phyloP scores from a whole-genome alignment of 2,329 filamentous ascomycete genomes.

The Aureobasidium uvarum region DNA sequence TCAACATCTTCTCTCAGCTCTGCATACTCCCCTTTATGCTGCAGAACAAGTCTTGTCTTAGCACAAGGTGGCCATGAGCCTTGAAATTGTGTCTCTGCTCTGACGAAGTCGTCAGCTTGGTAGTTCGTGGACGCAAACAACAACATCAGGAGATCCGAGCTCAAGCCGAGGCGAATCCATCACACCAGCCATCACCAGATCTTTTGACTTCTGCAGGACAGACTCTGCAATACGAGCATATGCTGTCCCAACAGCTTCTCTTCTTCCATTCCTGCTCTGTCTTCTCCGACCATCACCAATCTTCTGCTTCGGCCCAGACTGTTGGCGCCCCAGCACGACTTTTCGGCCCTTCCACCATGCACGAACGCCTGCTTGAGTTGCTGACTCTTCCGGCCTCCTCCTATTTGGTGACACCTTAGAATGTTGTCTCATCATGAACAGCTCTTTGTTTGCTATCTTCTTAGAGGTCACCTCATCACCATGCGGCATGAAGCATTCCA shows the following conservation, averaged over 20 bases:
- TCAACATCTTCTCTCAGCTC: neutral
- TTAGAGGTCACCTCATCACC: constrained; percentile 1
- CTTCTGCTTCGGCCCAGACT: neutral
- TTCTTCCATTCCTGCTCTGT: neutral
- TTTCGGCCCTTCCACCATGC: neutral
- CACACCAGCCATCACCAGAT: constrained; percentile 21
- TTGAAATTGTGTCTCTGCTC: neutral
- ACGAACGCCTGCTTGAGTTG: neutral
- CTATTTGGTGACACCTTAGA: neutral
- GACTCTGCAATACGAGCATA: neutral
- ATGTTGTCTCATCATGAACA: neutral
- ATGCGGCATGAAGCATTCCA: neutral
- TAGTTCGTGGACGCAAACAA: neutral
- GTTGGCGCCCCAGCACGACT: neutral
- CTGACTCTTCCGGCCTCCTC: neutral
- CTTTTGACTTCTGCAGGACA: neutral
- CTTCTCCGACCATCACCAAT: neutral
- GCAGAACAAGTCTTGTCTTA: neutral
- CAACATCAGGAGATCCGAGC: constrained; percentile 21
- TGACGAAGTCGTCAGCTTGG: neutral
- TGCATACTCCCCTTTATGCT: neutral
- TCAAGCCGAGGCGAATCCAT: constrained; percentile 2
- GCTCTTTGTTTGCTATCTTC: neutral
- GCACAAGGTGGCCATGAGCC: neutral
- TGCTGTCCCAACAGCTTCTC: neutral